Base-by-base conservation (phyloP, 306 rosid species). In the Psophocarpus tetragonolobus region DNA sequence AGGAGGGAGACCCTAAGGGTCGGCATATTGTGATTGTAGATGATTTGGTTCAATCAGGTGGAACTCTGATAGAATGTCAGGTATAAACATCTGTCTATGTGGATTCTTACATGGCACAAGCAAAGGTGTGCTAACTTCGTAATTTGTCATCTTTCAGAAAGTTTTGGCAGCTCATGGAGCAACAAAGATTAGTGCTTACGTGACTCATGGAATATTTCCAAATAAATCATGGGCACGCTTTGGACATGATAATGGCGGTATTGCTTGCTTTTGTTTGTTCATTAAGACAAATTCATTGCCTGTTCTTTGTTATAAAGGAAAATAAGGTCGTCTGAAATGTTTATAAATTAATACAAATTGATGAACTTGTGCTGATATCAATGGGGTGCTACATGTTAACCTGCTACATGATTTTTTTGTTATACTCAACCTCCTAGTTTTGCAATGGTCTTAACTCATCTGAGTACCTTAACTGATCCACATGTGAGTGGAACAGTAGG, bases 1-100 rank as follows among this genome's bases (percentile, higher is more conserved):
- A 92, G 83, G 99, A 95, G 85, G 99, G 99, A 79, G 89, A 92
- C 33, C 96, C 99, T 8, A 82, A 57, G 56, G 97, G 91, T 71
- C 91, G 94, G 75, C 99, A 95, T 79, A 81, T 95, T 58, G 94
- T 95, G 83, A 95, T 95, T 76, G 97, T 95, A 73, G 99, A 95
- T 85, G 99, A 95, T 85, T 89, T 95, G 88, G 99, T 95, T 76
- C 99, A 95, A 76, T 95, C 99, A 8, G 99, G 99, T 73, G 94
- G 99, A 62, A 95, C 99, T 72, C 88, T 95, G 67, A 85, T 90
- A 44, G 99, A 95, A 84, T 95, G 99, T 65, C 99, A 95, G 97
- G 99, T 95, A 90, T 67, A 70, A 39, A 71, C 68, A 26, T 75
- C 38, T 45, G 38, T 20, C 3, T 67, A 5, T 41, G 41, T 20